Evolutionary conservation across 108 stramenopile genomes (phyloP).

Genomic region (Hondaea fermentalgiana): DNA sequence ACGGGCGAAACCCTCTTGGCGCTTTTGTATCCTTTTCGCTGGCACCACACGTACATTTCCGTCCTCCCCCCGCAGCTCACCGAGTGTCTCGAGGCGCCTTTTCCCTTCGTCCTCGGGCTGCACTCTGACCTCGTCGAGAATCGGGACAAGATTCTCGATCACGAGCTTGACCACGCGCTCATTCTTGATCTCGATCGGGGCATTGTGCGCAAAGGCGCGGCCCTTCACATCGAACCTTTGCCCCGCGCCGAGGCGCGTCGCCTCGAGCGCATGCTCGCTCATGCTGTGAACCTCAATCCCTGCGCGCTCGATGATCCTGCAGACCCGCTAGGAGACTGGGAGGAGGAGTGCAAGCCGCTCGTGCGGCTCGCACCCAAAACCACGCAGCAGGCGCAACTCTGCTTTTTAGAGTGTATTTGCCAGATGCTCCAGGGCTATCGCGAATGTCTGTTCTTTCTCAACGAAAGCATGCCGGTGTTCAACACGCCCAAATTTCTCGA

Average conservation of each 20-base stretch:
- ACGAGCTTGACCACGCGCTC: background rate
- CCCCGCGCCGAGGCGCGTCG: background rate
- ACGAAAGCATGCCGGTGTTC: constrained; percentile 13
- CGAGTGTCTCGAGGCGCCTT: background rate
- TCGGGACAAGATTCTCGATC: background rate
- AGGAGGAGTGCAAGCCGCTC: background rate
- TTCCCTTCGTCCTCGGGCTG: background rate
- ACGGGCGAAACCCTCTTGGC: background rate
- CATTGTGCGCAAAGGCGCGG: background rate
- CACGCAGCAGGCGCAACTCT: background rate
- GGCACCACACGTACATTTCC: constrained; percentile 16
- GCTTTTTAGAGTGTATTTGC: background rate
- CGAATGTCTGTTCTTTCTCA: background rate
- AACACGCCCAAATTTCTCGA: constrained; percentile 15
- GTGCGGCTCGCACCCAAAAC: background rate
- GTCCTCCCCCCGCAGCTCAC: background rate
- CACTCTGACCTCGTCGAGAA: constrained; percentile 11
- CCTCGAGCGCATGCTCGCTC: background rate
- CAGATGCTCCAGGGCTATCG: constrained; percentile 2
- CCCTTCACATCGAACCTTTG: background rate
- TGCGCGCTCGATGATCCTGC: background rate
- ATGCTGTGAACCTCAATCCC: background rate
- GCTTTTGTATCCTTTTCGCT: background rate
- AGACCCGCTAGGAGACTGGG: background rate
- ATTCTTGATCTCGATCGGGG: background rate